These are phyloP conservation scores for Fusarium caatingaense DNA, from an alignment of 2,329 filamentous ascomycete genomes.

Conservation along the genomic window DNA sequence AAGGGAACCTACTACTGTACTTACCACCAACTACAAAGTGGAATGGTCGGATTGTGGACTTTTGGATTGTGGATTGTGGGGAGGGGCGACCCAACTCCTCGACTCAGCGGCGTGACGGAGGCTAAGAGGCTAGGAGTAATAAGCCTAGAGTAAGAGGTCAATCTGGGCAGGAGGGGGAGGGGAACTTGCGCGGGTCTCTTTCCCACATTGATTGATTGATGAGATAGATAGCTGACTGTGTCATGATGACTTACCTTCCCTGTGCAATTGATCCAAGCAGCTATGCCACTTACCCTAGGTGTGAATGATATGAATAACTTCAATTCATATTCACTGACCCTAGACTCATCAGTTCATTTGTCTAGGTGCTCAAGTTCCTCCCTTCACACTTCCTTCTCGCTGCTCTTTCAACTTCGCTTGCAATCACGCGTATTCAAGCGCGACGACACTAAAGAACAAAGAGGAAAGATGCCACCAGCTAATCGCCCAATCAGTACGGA, in stretches of 20 bases:
- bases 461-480: conserved; percentile 4
- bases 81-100: conserved; percentile 28
- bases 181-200: conserved; percentile 11
- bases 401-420: conserved; percentile 6
- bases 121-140: background rate
- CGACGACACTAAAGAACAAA: conserved; percentile 9
- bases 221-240: background rate
- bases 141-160: conserved; percentile 2
- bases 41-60: conserved; percentile 22
- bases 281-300: background rate
- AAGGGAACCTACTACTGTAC: conserved; percentile 11
- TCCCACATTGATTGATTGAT: background rate
- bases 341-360: background rate
- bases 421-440: conserved; percentile 12
- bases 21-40: conserved; percentile 35
- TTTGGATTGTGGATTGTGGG: conserved; percentile 35
- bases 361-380: background rate
- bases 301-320: background rate
- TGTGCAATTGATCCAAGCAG: background rate
- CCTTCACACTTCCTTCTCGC: background rate
- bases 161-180: conserved; percentile 7
- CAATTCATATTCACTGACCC: background rate
- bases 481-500: conserved; percentile 13
- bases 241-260: background rate
- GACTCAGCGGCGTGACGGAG: background rate